Evolutionary conservation across 768 basidiomycete species (phyloP).

Genomic region (Lactarius trivialis): DNA sequence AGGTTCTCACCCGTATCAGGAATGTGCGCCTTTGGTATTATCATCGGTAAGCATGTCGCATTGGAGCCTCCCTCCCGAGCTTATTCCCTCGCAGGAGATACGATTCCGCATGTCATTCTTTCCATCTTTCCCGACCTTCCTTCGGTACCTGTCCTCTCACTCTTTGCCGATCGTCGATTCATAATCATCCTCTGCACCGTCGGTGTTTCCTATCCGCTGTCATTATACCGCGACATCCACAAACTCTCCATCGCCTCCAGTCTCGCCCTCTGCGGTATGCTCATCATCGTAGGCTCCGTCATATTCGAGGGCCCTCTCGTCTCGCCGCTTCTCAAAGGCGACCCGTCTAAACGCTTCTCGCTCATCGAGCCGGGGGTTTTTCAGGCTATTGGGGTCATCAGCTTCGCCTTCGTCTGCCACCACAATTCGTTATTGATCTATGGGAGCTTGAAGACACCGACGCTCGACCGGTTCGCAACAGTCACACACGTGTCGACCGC

Average conservation of each 20-base stretch:
- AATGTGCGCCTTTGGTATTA: conserved; percentile 98
- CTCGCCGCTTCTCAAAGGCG: conserved; percentile 66
- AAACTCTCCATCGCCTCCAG: conserved; percentile 91
- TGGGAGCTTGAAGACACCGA: conserved; percentile 86
- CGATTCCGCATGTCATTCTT: conserved; percentile 89
- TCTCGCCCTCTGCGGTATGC: conserved; percentile 88
- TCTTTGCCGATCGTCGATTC: conserved; percentile 83
- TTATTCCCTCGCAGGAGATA: conserved; percentile 59
- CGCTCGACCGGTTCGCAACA: conserved; percentile 85
- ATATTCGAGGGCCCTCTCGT: conserved; percentile 77
- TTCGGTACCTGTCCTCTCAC: conserved; percentile 61
- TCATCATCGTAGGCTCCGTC: conserved; percentile 84
- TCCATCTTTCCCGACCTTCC: conserved; percentile 66
- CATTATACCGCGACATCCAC: conserved; percentile 94
- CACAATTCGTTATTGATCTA: conserved; percentile 98
- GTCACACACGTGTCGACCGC: conserved; percentile 91
- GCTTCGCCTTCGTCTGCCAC: conserved; percentile 95
- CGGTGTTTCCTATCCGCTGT: conserved; percentile 89
- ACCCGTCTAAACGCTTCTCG: conserved; percentile 66
- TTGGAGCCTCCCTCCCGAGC: neutral
- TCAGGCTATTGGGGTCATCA: conserved; percentile 96
- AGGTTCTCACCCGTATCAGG: conserved; percentile 37
- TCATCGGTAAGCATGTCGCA: conserved; percentile 48
- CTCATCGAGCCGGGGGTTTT: conserved; percentile 77
- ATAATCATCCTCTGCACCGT: conserved; percentile 83